A percentile compares a stretch with the other conserved stretches of the same genome.
Conservation (phyloP, 192 early-diverging fungal species). For the Podila epicladia region DNA sequence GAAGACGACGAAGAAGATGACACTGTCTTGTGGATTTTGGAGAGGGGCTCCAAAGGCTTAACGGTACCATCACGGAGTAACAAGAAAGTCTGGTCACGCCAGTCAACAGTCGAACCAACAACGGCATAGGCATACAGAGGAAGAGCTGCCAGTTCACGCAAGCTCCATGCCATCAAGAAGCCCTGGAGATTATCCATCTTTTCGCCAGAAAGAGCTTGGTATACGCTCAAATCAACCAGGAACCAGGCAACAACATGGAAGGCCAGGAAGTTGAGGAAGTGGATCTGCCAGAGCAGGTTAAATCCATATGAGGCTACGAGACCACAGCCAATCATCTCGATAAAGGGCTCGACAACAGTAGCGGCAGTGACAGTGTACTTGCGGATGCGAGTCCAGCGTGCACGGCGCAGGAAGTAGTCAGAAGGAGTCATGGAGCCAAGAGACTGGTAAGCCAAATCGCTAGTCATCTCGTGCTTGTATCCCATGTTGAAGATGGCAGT, state of each 20-base stretch:
- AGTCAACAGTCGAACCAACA: conserved; percentile 82
- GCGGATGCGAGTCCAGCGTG: conserved; percentile 92
- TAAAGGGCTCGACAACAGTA: conserved; percentile 93
- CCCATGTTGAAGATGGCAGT: conserved; percentile 84
- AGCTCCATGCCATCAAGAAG: conserved; percentile 81
- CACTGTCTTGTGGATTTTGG: conserved; percentile 18
- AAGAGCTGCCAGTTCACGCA: conserved; percentile 84
- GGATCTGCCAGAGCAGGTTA: conserved; percentile 62
- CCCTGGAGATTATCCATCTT: conserved; percentile 51
- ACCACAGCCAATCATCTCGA: conserved; percentile 86
- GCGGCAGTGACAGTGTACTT: conserved; percentile 93
- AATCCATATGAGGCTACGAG: conserved; percentile 77
- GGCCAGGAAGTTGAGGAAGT: conserved; percentile 55
- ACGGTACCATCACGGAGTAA: conserved; percentile 74
- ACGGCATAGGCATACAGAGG: conserved; percentile 88
- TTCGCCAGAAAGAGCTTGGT: conserved; percentile 45
- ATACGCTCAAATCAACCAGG: conserved; percentile 66
- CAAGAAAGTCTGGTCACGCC: conserved; percentile 83
- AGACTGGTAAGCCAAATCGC: conserved; percentile 88
- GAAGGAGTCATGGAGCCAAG: conserved; percentile 75
- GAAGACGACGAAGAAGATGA: conserved; percentile 2
- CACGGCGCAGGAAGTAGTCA: conserved; percentile 87
- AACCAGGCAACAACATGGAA: conserved; percentile 71
- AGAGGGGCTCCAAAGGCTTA: conserved; percentile 10
- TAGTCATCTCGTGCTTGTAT: conserved; percentile 84